phyloP scores from a whole-genome alignment of 2,329 filamentous ascomycete genomes.

The Hymenoscyphus infarciens region DNA sequence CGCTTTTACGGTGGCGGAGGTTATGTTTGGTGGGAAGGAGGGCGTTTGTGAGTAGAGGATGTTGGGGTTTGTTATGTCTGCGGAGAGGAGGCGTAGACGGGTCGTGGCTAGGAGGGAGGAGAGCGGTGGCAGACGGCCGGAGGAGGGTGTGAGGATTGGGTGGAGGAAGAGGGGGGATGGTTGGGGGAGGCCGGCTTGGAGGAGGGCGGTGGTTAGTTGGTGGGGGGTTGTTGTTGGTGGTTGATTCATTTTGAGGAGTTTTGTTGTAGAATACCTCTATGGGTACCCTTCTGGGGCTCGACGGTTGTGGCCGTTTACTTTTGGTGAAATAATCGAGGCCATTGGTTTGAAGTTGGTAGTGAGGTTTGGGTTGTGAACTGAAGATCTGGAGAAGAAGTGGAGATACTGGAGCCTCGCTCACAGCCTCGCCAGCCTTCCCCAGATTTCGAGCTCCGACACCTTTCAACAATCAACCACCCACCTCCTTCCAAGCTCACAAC shows the following conservation, averaged over 20 bases:
- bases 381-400: conserved; percentile 3
- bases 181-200: conserved; percentile 19
- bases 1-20: conserved; percentile 52
- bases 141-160: conserved; percentile 34
- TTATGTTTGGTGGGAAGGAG: conserved; percentile 54
- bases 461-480: conserved; percentile 9
- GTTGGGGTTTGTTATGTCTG: conserved; percentile 65
- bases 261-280: not conserved
- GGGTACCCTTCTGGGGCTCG: not conserved
- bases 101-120: conserved; percentile 74
- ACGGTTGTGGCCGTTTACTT: not conserved
- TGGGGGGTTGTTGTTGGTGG: conserved; percentile 19
- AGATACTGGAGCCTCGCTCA: conserved; percentile 22
- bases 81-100: conserved; percentile 72
- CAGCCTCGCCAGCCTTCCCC: conserved; percentile 20
- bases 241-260: conserved; percentile 4
- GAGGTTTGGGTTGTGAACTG: conserved; percentile 3
- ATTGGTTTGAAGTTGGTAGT: not conserved
- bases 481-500: conserved; percentile 3
- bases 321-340: not conserved
- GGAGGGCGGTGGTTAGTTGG: conserved; percentile 24
- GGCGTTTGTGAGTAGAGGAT: conserved; percentile 46
- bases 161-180: conserved; percentile 24
- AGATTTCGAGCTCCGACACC: conserved; percentile 14
- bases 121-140: conserved; percentile 46